These are phyloP conservation scores for Galerina sulciceps DNA, from an alignment of 768 basidiomycete species.

Conservation along the genomic window DNA sequence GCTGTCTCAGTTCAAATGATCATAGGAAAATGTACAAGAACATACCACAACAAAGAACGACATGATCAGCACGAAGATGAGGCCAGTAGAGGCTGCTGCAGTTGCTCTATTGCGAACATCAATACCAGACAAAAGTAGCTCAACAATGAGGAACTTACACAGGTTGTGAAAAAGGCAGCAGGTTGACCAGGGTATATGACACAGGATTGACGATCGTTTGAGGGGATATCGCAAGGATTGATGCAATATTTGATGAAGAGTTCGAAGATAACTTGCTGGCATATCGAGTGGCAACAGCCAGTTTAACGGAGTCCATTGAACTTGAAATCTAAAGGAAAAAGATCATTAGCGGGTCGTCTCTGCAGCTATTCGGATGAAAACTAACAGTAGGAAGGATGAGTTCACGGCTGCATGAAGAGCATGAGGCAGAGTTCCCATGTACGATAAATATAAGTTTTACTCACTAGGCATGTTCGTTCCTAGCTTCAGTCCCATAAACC, in stretches of 20 bases:
- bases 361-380: background rate
- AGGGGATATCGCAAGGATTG: slow-evolving; percentile 52
- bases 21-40: slow-evolving; percentile 1
- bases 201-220: slow-evolving; percentile 52
- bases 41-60: slow-evolving; percentile 45
- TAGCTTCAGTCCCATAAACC: slow-evolving; percentile 48
- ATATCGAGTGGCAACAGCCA: slow-evolving; percentile 19
- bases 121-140: background rate
- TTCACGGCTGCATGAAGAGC: slow-evolving; percentile 25
- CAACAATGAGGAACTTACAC: slow-evolving; percentile 44
- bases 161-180: slow-evolving; percentile 64
- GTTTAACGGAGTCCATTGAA: slow-evolving; percentile 34
- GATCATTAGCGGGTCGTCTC: background rate
- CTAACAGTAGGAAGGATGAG: slow-evolving; percentile 34
- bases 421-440: background rate
- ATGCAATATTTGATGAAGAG: slow-evolving; percentile 18
- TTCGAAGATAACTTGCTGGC: slow-evolving; percentile 12
- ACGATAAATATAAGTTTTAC: slow-evolving; percentile 16
- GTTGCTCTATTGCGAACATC: slow-evolving; percentile 42
- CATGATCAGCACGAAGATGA: slow-evolving; percentile 57
- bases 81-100: slow-evolving; percentile 57
- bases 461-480: slow-evolving; percentile 67
- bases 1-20: background rate
- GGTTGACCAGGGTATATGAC: slow-evolving; percentile 49
- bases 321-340: slow-evolving; percentile 29